A percentile compares a stretch with the other conserved stretches of the same genome.
Evolutionary conservation across 495 filamentous ascomycete genomes (phyloP).

Genomic region (Umbilicaria muhlenbergii): DNA sequence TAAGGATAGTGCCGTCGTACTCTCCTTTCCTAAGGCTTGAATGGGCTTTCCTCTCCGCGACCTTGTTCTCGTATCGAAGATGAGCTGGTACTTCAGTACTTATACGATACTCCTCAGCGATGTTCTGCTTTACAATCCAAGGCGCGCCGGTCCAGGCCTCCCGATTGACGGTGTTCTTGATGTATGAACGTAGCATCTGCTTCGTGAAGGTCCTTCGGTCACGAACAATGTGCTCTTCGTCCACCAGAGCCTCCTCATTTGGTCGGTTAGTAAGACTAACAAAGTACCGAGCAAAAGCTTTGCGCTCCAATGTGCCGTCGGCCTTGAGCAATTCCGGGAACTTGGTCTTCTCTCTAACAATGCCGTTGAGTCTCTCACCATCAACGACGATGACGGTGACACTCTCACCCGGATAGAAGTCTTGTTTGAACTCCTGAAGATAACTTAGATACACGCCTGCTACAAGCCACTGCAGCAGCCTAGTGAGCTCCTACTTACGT

Average conservation of each 20-base stretch:
- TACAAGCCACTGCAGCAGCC: background rate
- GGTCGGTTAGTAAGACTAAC: slow-evolving; percentile 56
- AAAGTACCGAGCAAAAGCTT: slow-evolving; percentile 63
- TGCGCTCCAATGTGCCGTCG: slow-evolving; percentile 46
- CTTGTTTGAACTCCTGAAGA: slow-evolving; percentile 70
- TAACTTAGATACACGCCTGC: slow-evolving; percentile 18
- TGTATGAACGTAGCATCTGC: slow-evolving; percentile 79
- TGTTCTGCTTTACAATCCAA: slow-evolving; percentile 80
- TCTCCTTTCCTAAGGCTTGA: slow-evolving; percentile 52
- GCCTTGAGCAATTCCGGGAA: slow-evolving; percentile 45
- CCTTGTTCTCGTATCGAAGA: slow-evolving; percentile 62
- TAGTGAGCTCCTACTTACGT: slow-evolving; percentile 26
- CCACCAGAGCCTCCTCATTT: slow-evolving; percentile 60
- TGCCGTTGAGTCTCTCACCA: slow-evolving; percentile 56
- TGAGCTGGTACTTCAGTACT: slow-evolving; percentile 69
- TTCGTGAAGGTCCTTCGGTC: slow-evolving; percentile 94
- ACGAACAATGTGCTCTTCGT: slow-evolving; percentile 68
- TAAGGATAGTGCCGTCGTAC: slow-evolving; percentile 34
- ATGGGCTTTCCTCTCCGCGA: slow-evolving; percentile 57
- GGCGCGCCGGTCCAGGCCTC: slow-evolving; percentile 91
- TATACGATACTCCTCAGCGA: slow-evolving; percentile 75
- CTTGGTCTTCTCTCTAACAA: slow-evolving; percentile 75
- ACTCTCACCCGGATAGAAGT: slow-evolving; percentile 85
- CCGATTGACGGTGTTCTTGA: slow-evolving; percentile 82
- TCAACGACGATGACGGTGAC: slow-evolving; percentile 58